These are phyloP conservation scores for Cupressus sempervirens DNA, from an alignment of 75 land plant genomes.

Conservation along the genomic window DNA sequence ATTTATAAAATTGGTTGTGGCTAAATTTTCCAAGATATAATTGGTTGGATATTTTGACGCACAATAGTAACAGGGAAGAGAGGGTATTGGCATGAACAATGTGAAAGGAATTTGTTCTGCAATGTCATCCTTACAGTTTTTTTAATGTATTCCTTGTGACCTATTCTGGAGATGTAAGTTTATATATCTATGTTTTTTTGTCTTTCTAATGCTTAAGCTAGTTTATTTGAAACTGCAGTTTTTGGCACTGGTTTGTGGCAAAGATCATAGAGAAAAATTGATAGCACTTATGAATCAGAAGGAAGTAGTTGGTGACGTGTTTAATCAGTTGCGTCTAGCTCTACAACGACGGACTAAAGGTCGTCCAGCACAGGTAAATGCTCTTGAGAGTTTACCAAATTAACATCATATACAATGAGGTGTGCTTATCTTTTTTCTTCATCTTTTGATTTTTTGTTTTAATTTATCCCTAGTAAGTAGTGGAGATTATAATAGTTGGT, in stretches of 20 bases:
- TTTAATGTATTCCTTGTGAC: conserved; percentile 7
- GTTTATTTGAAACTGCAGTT: conserved; percentile 45
- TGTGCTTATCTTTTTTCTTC: background rate
- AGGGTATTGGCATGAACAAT: background rate
- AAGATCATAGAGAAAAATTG: conserved; percentile 52
- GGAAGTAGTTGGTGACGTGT: conserved; percentile 89
- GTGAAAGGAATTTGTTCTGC: background rate
- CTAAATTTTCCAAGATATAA: background rate
- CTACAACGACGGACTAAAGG: conserved; percentile 65
- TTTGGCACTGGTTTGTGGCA: conserved; percentile 64
- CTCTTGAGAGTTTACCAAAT: background rate
- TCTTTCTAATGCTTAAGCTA: background rate
- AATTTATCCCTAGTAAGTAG: background rate
- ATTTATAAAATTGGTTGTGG: background rate
- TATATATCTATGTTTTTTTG: background rate
- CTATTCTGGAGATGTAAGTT: background rate
- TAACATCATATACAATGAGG: background rate
- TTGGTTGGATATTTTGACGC: background rate
- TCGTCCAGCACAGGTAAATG: conserved; percentile 79
- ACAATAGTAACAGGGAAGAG: background rate
- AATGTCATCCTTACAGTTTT: background rate
- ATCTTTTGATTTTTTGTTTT: background rate
- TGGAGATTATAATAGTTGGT: background rate
- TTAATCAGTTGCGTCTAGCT: conserved; percentile 94
- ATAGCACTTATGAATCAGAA: conserved; percentile 86